A percentile compares a stretch with the other conserved stretches of the same genome.
These are phyloP conservation scores for Letharia columbiana DNA, from an alignment of 495 filamentous ascomycete genomes.

Conservation along the genomic window DNA sequence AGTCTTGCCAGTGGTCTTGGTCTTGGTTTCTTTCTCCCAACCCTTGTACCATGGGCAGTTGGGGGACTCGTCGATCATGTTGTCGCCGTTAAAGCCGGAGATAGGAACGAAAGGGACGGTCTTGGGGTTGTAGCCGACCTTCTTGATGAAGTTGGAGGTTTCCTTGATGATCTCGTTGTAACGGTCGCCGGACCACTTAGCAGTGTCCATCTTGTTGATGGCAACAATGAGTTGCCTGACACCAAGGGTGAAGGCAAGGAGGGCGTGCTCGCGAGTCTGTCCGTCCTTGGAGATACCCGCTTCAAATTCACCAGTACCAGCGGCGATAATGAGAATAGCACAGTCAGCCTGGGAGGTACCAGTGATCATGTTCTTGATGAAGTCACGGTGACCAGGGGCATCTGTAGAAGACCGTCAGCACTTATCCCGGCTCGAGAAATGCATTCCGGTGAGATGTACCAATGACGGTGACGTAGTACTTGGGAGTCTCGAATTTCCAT, in stretches of 20 bases:
- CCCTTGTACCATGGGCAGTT: constrained; percentile 99
- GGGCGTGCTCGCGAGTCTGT: constrained; percentile 99
- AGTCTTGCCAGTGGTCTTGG: constrained; percentile 86
- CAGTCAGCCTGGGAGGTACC: constrained; percentile 99
- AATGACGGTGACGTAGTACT: constrained; percentile 99
- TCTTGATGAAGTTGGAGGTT: constrained; percentile 99
- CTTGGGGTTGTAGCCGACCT: constrained; percentile 99
- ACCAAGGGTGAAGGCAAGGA: constrained; percentile 99
- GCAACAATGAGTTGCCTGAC: constrained; percentile 99
- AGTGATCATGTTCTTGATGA: constrained; percentile 99
- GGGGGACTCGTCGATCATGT: constrained; percentile 88
- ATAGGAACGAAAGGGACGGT: constrained; percentile 95
- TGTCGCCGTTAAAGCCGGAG: constrained; percentile 99
- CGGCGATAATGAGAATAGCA: constrained; percentile 99
- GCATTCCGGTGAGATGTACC: constrained; percentile 45
- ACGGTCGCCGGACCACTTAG: constrained; percentile 93
- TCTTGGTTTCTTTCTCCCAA: constrained; percentile 99
- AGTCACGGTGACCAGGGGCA: constrained; percentile 99
- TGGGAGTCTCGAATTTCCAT: constrained; percentile 99
- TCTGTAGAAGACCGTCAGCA: constrained; percentile 44
- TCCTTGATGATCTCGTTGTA: constrained; percentile 99
- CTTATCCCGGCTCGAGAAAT: constrained; percentile 13
- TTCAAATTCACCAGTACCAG: constrained; percentile 99
- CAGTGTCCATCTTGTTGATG: constrained; percentile 99
- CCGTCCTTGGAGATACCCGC: constrained; percentile 99